Conservation (phyloP, 345 rosid species). For the Ceriops decandra region DNA sequence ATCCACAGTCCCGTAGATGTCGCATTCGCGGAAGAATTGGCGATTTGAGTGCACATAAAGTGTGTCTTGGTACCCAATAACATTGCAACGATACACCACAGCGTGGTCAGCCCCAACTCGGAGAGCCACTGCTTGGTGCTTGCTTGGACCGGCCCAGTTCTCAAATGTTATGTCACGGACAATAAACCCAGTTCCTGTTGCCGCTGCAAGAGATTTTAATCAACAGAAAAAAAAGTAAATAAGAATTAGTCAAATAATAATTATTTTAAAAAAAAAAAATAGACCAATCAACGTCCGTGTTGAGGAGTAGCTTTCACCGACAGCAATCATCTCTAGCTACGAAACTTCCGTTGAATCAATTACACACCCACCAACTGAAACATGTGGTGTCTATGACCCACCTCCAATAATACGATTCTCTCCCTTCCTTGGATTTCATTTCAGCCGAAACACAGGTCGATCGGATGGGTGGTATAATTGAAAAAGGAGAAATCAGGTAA, state of each 20-base stretch:
- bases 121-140: slow-evolving; percentile 98
- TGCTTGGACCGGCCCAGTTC: slow-evolving; percentile 81
- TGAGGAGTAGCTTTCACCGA: background rate
- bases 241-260: background rate
- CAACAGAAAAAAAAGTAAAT: background rate
- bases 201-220: slow-evolving; percentile 41
- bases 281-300: too few relatives aligned
- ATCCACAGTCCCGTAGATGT: slow-evolving; percentile 85
- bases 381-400: slow-evolving; percentile 19
- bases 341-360: background rate
- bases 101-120: slow-evolving; percentile 93
- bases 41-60: slow-evolving; percentile 94
- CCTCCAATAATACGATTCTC: slow-evolving; percentile 13
- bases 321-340: background rate
- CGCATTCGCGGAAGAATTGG: slow-evolving; percentile 86
- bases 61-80: slow-evolving; percentile 87
- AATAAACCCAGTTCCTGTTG: slow-evolving; percentile 86
- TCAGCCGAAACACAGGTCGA: background rate
- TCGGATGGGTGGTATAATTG: background rate
- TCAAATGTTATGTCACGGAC: slow-evolving; percentile 89
- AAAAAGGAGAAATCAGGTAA: too few relatives aligned
- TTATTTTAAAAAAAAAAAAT: too few relatives aligned
- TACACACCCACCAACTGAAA: background rate
- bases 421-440: background rate
- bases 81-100: slow-evolving; percentile 73